Evolutionary conservation across 1,284 basidiomycete genomes (phyloP), one percentile per base, ranked within the genome.

Genomic region (Trichosporon ovoides): DNA sequence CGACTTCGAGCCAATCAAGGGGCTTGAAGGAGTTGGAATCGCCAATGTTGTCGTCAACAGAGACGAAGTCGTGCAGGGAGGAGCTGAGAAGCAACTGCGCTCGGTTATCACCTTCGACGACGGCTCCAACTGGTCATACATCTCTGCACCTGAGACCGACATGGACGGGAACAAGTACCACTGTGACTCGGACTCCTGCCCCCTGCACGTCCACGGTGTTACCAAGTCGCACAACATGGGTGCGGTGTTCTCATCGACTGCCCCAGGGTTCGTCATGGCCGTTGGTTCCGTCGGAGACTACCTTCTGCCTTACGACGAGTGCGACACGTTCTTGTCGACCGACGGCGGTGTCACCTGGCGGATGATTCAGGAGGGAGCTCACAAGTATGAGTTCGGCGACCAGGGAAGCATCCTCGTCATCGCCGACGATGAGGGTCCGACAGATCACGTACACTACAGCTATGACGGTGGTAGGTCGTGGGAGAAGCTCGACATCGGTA

Each of bases 371-470:
- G 80, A 79, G 58, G 86, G 87, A 19, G 89, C 95, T 0, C 87
- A 92, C 75, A 91, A 92, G 78, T 97, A 97, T 72, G 93, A 97
- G 75, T 95, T 98, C 75, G 95, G 95, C 16, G 95, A 97, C 71
- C 83, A 82, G 81, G 73, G 95, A 1, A 88, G 87, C 64, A 82
- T 98, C 35, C 78, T 98, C 34, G 85, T 98, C 19, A 81, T 88
- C 14, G 85, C 92, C 9, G 87, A 93, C 65, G 93, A 98, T 69
- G 93, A 97, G 68, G 86, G 89, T 38, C 73, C 78, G n/a, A 87
- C 86, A 1, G 84, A 89, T 64, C 79, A 81, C 33, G 78, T 97
- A 33, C 80, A 80, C 46, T 98, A 95, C 74, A 90, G 89, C n/a
- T 85, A 85, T 43, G 87, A 98, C 73, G 82, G 90, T 36, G 94